phyloP scores from a whole-genome alignment of 306 rosid genomes.

The Cicer yamashitae region DNA sequence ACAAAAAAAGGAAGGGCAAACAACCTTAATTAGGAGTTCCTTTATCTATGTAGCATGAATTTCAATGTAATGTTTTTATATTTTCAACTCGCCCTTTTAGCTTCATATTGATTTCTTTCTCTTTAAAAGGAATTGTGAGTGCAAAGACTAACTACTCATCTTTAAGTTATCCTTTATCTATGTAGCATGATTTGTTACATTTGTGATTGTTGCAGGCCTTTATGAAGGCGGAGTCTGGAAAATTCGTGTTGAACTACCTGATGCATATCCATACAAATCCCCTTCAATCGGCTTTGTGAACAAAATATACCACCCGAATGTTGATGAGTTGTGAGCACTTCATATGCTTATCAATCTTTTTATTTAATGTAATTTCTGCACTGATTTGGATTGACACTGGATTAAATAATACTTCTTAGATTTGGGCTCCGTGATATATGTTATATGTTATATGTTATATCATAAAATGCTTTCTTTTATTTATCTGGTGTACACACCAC shows the following conservation, averaged over 20 bases:
- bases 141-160: not conserved
- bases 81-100: not conserved
- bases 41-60: constrained; percentile 8
- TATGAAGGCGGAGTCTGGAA: constrained; percentile 98
- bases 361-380: constrained; percentile 11
- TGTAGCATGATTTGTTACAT: constrained; percentile 36
- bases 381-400: not conserved
- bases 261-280: constrained; percentile 96
- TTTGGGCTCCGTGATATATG: constrained; percentile 25
- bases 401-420: constrained; percentile 20
- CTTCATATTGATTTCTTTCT: constrained; percentile 18
- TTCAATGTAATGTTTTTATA: constrained; percentile 30
- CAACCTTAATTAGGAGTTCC: not conserved
- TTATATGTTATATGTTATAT: constrained; percentile 1
- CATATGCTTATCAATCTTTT: constrained; percentile 24
- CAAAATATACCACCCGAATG: constrained; percentile 97
- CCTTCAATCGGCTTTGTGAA: constrained; percentile 95
- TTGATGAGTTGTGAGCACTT: constrained; percentile 91
- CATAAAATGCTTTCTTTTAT: constrained; percentile 5
- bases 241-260: constrained; percentile 95
- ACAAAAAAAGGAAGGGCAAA: not conserved
- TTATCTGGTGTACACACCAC: not conserved
- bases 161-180: constrained; percentile 7
- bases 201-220: constrained; percentile 70
- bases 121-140: constrained; percentile 16